A percentile compares a stretch with the other conserved stretches of the same genome.
These are phyloP conservation scores for Taphrina wiesneri DNA, from an alignment of 1,139 yeast species.

Conservation along the genomic window DNA sequence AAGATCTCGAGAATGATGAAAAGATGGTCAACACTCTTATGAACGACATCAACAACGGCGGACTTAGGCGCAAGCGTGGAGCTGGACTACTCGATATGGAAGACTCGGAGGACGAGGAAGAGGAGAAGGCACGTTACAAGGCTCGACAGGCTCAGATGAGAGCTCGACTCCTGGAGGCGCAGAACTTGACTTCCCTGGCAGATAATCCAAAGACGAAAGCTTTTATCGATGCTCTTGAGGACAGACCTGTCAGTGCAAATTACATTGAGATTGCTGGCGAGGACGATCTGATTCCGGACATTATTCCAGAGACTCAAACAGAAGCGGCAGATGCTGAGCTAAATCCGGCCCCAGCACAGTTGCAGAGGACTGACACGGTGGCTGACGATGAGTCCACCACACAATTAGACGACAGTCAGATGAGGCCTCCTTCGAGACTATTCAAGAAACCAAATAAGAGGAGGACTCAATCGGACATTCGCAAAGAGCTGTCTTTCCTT, in stretches of 20 bases:
- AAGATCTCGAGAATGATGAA: constrained; percentile 68
- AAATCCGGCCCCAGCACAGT: background rate
- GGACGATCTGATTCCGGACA: constrained; percentile 3
- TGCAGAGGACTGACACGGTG: constrained; percentile 9
- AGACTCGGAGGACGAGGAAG: constrained; percentile 59
- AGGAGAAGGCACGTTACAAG: constrained; percentile 49
- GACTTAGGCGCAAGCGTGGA: constrained; percentile 61
- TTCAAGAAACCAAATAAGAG: background rate
- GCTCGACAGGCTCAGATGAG: constrained; percentile 56
- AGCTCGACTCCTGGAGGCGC: constrained; percentile 58
- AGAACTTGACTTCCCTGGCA: constrained; percentile 54
- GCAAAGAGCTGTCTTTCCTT: constrained; percentile 63
- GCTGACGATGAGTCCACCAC: background rate
- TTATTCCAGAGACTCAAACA: background rate
- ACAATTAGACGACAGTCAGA: background rate
- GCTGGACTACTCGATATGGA: constrained; percentile 63
- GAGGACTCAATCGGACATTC: constrained; percentile 51
- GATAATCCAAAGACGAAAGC: constrained; percentile 66
- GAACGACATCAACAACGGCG: constrained; percentile 81
- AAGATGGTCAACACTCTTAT: constrained; percentile 70
- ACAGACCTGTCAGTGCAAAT: constrained; percentile 40
- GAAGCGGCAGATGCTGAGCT: background rate
- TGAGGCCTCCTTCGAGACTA: background rate
- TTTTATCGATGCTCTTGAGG: constrained; percentile 71
- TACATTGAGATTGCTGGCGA: constrained; percentile 44